Evolutionary conservation across 805 yeast genomes (phyloP).

Genomic region (Ogataea thermomethanolica): DNA sequence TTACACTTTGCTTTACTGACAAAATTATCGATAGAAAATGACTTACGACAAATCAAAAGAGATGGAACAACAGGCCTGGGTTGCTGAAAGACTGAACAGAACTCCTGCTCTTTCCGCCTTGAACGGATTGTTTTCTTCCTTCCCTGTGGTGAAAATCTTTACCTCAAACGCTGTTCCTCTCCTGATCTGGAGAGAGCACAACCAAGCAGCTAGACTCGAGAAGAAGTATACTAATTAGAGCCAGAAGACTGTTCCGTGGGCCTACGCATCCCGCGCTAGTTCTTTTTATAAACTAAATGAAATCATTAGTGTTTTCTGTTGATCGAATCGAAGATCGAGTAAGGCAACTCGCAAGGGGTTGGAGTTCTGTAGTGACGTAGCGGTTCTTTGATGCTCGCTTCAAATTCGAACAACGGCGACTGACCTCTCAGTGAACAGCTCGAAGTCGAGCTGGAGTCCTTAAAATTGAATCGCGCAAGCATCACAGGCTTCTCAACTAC

Average conservation of each 20-base stretch:
- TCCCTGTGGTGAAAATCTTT: slow-evolving; percentile 54
- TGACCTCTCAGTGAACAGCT: slow-evolving; percentile 5
- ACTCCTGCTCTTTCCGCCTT: slow-evolving; percentile 57
- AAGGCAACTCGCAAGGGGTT: slow-evolving; percentile 11
- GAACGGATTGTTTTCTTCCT: slow-evolving; percentile 55
- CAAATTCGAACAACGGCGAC: slow-evolving; percentile 11
- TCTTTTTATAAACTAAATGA: slow-evolving; percentile 7
- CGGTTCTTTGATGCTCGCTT: slow-evolving; percentile 2
- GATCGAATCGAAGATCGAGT: slow-evolving; percentile 16
- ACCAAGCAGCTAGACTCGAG: slow-evolving; percentile 28
- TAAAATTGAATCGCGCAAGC: slow-evolving; percentile 9
- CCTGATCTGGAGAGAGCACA: slow-evolving; percentile 43
- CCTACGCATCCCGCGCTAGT: slow-evolving; percentile 3
- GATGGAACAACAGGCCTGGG: slow-evolving; percentile 45
- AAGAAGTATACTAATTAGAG: slow-evolving; percentile 14
- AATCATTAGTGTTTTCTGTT: slow-evolving; percentile 5
- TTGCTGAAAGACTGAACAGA: slow-evolving; percentile 46
- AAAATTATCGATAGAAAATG: slow-evolving; percentile 10
- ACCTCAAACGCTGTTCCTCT: slow-evolving; percentile 61
- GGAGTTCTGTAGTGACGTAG: slow-evolving; percentile 9
- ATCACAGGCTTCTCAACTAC: slow-evolving; percentile 8
- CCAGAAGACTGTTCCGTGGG: slow-evolving; percentile 1
- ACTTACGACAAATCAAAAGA: slow-evolving; percentile 32
- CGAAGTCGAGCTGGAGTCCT: slow-evolving; percentile 4
- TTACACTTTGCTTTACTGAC: slow-evolving; percentile 9